phyloP scores from a whole-genome alignment of 2,329 filamentous ascomycete genomes.

The Penicillium italicum region DNA sequence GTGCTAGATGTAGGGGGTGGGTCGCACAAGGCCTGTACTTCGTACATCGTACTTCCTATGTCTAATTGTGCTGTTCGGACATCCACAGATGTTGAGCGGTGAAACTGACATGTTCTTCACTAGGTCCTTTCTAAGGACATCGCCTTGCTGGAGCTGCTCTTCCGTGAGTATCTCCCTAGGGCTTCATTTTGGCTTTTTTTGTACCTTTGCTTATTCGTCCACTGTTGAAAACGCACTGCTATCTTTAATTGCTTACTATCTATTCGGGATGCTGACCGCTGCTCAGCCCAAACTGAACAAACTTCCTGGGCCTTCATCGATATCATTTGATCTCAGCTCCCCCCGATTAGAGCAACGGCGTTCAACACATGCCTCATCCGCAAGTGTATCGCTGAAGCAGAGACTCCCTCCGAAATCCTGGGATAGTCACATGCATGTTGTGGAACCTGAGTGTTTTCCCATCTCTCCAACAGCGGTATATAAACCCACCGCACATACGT shows the following conservation, averaged over 20 bases:
- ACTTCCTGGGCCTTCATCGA: slow-evolving; percentile 12
- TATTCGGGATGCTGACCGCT: slow-evolving; percentile 25
- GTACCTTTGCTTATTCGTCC: background rate
- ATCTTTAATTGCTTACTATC: background rate
- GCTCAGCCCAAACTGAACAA: slow-evolving; percentile 22
- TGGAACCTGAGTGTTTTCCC: slow-evolving; percentile 53
- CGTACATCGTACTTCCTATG: background rate
- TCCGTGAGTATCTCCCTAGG: slow-evolving; percentile 13
- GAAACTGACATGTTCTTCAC: slow-evolving; percentile 14
- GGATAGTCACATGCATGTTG: slow-evolving; percentile 63
- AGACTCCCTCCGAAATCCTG: slow-evolving; percentile 44
- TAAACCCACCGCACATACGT: slow-evolving; percentile 48
- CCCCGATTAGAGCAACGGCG: slow-evolving; percentile 11
- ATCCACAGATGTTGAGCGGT: slow-evolving; percentile 18
- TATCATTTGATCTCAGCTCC: slow-evolving; percentile 14
- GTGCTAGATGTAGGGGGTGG: slow-evolving; percentile 4
- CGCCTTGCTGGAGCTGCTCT: slow-evolving; percentile 11
- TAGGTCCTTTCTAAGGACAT: slow-evolving; percentile 8
- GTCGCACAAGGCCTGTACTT: slow-evolving; percentile 2
- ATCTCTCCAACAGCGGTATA: slow-evolving; percentile 51
- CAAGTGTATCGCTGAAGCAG: slow-evolving; percentile 17
- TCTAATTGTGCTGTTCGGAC: slow-evolving; percentile 9
- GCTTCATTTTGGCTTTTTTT: background rate
- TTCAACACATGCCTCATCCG: slow-evolving; percentile 9
- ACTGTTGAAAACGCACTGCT: background rate